Conservation (phyloP, 495 filamentous ascomycete species). For the Aspergillus homomorphus region DNA sequence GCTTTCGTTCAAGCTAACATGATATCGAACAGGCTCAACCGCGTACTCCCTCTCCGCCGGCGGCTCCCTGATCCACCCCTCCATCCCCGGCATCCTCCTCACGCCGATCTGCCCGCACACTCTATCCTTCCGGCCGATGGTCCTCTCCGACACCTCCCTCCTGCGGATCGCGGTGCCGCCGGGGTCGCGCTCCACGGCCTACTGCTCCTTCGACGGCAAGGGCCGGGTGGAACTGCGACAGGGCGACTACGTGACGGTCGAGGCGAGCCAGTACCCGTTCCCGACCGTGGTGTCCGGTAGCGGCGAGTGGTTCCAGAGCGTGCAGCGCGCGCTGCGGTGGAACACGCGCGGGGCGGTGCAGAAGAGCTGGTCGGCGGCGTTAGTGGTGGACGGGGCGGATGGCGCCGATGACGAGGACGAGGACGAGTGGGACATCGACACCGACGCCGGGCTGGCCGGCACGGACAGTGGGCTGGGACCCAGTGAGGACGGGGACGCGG, state of each 20-base stretch:
- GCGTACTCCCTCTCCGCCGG: conserved; percentile 96
- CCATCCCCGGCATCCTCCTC: conserved; percentile 94
- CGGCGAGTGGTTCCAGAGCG: conserved; percentile 92
- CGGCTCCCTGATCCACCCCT: conserved; percentile 91
- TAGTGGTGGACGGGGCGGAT: conserved; percentile 23
- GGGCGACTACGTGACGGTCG: conserved; percentile 92
- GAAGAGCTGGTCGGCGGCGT: conserved; percentile 61
- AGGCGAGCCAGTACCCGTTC: conserved; percentile 92
- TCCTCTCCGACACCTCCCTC: conserved; percentile 92
- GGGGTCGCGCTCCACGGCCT: conserved; percentile 83
- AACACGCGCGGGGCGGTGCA: conserved; percentile 84
- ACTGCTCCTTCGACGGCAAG: conserved; percentile 96
- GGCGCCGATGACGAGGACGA: conserved; percentile 32
- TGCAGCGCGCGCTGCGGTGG: conserved; percentile 87
- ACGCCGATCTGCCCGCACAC: conserved; percentile 98
- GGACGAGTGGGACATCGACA: conserved; percentile 73
- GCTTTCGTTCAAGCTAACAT: conserved; percentile 9
- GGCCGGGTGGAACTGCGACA: conserved; percentile 85
- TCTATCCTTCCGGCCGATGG: conserved; percentile 93
- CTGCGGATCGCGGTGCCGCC: conserved; percentile 83
- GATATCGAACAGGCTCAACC: conserved; percentile 60
- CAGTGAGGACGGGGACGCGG: conserved; percentile 61
- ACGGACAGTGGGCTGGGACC: conserved; percentile 50
- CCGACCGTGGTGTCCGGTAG: conserved; percentile 78
- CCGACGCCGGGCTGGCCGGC: conserved; percentile 59